Evolutionary conservation across 73 alveolate species (phyloP), one percentile per base, ranked within the genome.

Genomic region (Breviolum minutum): DNA sequence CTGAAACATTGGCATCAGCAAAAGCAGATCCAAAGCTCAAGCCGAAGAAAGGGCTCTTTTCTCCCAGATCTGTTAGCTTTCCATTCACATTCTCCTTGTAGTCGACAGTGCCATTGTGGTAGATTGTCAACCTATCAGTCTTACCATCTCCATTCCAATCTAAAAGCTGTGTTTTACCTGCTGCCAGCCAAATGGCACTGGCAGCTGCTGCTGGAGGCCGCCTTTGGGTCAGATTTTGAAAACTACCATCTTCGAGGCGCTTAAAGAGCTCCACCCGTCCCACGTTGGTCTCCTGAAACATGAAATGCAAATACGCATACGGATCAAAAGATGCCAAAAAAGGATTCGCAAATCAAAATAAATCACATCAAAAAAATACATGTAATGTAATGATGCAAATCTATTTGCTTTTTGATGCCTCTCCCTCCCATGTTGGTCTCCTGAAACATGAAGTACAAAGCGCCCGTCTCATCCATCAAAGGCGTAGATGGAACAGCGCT

Each of bases 121-220:
- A 63, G 70, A 86, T 86, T 26, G 79, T 63, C 94, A 86, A 63
- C 94, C 76, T 83, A 74, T 83, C 92, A 22, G 71, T 60, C 27
- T 83, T 62, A 76, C 92, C 92, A 29, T 87, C 95, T 8, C 95
- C 85, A n/a, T 87, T 68, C 95, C 95, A 87, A 69, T 87, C 95
- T 11, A 87, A 20, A 12, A 30, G 22, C 84, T 30, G 84, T 20
- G 79, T 14, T 63, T n/a, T 87, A 17, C 95, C 94, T 86, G 94
- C 94, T 86, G 40, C 27, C n/a, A 86, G 27, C 94, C 94, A 86
- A 27, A 86, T 14, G 63, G 95, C 95, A n/a, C n/a, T 17, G 40
- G 66, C 63, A 32, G 95, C 95, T 60, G 16, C 83, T 48, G 61
- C n/a, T 22, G 95, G 95, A 29, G 95, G 95, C 20, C 95, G 63